These are phyloP conservation scores for Brasenia schreberi DNA, from an alignment of 164 flowering plant species.

Conservation along the genomic window DNA sequence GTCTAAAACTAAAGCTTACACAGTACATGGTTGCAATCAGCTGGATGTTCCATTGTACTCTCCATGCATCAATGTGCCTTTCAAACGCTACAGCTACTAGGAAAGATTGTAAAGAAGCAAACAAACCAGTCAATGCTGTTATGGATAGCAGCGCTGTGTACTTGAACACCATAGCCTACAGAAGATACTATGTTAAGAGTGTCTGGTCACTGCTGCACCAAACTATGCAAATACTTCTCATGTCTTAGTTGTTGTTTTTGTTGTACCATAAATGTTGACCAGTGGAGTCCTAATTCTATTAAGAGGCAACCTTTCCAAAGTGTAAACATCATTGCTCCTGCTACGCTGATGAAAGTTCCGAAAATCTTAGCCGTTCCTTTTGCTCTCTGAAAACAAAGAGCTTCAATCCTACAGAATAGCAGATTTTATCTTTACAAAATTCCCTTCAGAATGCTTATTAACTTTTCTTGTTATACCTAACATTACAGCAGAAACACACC, in stretches of 20 bases:
- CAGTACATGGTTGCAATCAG: constrained; percentile 26
- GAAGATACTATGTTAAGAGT: too few relatives aligned
- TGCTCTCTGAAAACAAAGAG: constrained; percentile 10
- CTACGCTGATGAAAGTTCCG: constrained; percentile 24
- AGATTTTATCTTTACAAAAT: background rate
- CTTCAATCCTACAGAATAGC: constrained; percentile 26
- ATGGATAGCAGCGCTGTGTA: constrained; percentile 28
- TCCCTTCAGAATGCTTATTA: background rate
- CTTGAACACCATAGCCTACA: constrained; percentile 14
- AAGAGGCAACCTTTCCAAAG: constrained; percentile 22
- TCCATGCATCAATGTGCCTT: constrained; percentile 21
- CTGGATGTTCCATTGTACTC: constrained; percentile 27
- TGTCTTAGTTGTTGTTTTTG: too few relatives aligned
- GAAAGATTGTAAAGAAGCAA: constrained; percentile 28
- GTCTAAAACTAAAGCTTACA: constrained; percentile 1
- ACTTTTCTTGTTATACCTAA: background rate
- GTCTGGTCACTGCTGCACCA: too few relatives aligned
- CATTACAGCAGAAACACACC: background rate
- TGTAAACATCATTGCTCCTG: constrained; percentile 33
- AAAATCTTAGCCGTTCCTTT: constrained; percentile 27
- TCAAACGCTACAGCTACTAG: constrained; percentile 21
- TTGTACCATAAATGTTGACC: constrained; percentile 9
- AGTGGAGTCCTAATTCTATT: constrained; percentile 9
- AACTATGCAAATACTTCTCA: background rate
- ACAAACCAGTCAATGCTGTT: constrained; percentile 25